Evolutionary conservation across 2,329 filamentous ascomycete genomes (phyloP).

Genomic region (Coniochaeta sp.): DNA sequence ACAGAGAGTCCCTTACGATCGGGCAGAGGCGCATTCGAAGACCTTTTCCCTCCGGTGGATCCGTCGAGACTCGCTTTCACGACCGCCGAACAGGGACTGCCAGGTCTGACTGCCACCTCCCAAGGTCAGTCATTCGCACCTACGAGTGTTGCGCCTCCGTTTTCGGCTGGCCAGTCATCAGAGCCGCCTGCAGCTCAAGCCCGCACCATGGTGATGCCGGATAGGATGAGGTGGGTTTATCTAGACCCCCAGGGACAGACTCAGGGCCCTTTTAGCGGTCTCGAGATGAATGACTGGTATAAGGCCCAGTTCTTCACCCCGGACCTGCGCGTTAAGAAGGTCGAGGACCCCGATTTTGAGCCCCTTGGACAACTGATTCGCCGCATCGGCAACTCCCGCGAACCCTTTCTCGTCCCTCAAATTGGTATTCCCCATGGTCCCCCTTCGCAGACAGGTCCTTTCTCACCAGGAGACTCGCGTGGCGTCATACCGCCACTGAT

Average conservation of each 20-base stretch:
- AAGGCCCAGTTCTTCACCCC: slow-evolving; percentile 97
- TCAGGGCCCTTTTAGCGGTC: slow-evolving; percentile 89
- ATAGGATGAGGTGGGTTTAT: slow-evolving; percentile 98
- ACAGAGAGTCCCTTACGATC: slow-evolving; percentile 51
- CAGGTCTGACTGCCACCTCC: slow-evolving; percentile 23
- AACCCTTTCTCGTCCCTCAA: slow-evolving; percentile 95
- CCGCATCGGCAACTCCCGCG: slow-evolving; percentile 91
- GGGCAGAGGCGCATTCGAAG: slow-evolving; percentile 48
- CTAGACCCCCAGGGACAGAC: slow-evolving; percentile 87
- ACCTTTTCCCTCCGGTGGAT: slow-evolving; percentile 37
- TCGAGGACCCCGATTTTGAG: slow-evolving; percentile 91
- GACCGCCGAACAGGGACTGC: slow-evolving; percentile 27
- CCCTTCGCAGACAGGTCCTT: slow-evolving; percentile 43
- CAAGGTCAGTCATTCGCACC: slow-evolving; percentile 21
- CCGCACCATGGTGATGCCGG: slow-evolving; percentile 97
- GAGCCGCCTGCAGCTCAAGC: slow-evolving; percentile 60
- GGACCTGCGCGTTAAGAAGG: slow-evolving; percentile 88
- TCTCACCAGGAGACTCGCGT: slow-evolving; percentile 42
- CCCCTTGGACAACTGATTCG: slow-evolving; percentile 90
- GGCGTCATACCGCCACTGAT: slow-evolving; percentile 82
- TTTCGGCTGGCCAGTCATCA: slow-evolving; percentile 25
- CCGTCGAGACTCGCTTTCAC: slow-evolving; percentile 27
- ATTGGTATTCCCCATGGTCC: slow-evolving; percentile 90
- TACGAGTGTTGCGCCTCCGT: slow-evolving; percentile 18
- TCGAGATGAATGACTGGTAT: slow-evolving; percentile 99